Evolutionary conservation across 2,329 filamentous ascomycete species (phyloP).

Genomic region (Colletotrichum gigasporum): DNA sequence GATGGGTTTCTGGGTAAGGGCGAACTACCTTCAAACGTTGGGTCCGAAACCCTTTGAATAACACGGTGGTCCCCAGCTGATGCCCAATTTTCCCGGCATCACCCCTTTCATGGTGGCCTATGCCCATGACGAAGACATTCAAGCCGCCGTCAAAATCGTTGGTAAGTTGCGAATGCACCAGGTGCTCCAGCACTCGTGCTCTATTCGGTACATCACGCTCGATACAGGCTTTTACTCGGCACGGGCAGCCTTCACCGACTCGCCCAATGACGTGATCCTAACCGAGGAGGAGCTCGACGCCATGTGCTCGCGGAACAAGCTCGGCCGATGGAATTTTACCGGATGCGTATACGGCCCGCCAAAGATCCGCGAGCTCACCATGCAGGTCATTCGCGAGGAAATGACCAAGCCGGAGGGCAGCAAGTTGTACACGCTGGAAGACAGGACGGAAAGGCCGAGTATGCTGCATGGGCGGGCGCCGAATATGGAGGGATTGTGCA

Average conservation of each 20-base stretch:
- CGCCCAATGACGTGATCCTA: constrained; percentile 39
- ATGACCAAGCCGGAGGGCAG: constrained; percentile 43
- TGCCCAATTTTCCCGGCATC: constrained; percentile 60
- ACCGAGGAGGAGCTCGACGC: constrained; percentile 49
- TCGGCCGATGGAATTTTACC: constrained; percentile 57
- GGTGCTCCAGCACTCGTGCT: constrained; percentile 57
- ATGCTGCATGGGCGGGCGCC: constrained; percentile 36
- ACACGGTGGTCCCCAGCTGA: constrained; percentile 42
- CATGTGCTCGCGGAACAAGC: constrained; percentile 48
- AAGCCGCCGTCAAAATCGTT: constrained; percentile 42
- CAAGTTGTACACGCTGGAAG: constrained; percentile 44
- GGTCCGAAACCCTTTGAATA: not conserved
- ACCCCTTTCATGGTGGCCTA: constrained; percentile 37
- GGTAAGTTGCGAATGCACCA: constrained; percentile 47
- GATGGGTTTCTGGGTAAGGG: constrained; percentile 52
- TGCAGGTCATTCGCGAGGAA: constrained; percentile 42
- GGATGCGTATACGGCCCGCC: constrained; percentile 48
- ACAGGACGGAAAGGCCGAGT: constrained; percentile 39
- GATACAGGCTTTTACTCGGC: constrained; percentile 48
- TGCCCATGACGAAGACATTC: constrained; percentile 35
- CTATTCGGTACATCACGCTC: constrained; percentile 52
- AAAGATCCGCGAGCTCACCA: constrained; percentile 42
- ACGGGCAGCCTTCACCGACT: constrained; percentile 40
- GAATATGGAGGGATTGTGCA: constrained; percentile 45
- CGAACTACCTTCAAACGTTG: not conserved